A percentile compares a stretch with the other conserved stretches of the same genome.
Conservation (phyloP, 192 early-diverging fungal genomes). For the Spizellomyces sp. region DNA sequence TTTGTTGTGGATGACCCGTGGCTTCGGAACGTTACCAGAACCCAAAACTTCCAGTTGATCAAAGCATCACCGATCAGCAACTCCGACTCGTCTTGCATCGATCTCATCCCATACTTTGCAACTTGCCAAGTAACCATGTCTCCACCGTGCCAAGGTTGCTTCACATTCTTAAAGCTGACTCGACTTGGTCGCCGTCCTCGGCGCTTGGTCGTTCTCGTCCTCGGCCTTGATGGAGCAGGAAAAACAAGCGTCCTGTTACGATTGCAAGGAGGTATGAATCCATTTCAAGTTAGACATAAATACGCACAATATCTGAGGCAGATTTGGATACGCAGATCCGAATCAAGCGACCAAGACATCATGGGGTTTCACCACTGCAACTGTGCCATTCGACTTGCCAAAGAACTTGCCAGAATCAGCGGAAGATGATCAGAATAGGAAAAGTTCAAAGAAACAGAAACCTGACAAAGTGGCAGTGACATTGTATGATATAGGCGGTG, state of each 20-base stretch:
- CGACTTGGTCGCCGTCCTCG: neutral
- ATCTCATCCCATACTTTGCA: too few species aligned
- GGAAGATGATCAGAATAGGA: too few species aligned
- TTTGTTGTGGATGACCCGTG: too few species aligned
- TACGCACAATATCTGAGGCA: too few species aligned
- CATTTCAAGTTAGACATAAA: too few species aligned
- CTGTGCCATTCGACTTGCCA: neutral
- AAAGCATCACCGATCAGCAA: neutral
- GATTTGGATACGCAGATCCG: neutral
- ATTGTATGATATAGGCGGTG: slow-evolving; percentile 37
- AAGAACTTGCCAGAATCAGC: neutral
- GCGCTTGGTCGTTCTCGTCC: slow-evolving; percentile 11
- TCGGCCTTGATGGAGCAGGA: slow-evolving; percentile 34
- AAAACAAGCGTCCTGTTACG: slow-evolving; percentile 31
- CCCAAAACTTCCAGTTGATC: neutral
- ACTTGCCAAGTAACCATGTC: neutral
- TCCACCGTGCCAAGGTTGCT: neutral
- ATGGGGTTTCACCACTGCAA: slow-evolving; percentile 30
- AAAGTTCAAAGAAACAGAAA: too few species aligned
- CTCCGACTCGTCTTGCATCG: too few species aligned
- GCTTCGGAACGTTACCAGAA: too few species aligned
- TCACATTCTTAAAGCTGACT: neutral
- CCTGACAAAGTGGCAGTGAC: neutral
- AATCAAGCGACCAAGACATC: slow-evolving; percentile 16
- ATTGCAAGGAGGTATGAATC: slow-evolving; percentile 21